These are phyloP conservation scores for Leccinum pallidistipes DNA, from an alignment of 1,284 basidiomycete species.

Conservation along the genomic window DNA sequence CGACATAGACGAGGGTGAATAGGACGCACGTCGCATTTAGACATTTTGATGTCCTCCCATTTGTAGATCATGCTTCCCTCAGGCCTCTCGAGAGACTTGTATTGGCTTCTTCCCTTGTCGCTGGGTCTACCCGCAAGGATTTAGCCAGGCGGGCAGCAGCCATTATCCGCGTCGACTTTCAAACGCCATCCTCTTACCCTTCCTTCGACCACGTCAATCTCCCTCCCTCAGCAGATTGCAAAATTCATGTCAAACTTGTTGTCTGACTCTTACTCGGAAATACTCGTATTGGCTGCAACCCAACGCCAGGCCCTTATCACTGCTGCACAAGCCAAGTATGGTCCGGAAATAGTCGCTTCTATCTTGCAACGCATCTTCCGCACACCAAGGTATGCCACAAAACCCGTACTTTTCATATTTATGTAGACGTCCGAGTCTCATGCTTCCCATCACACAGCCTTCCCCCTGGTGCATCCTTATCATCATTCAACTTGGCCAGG, in stretches of 20 bases:
- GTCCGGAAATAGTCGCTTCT: constrained; percentile 53
- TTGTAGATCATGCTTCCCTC: no score
- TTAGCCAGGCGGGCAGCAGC: constrained; percentile 31
- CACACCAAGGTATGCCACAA: constrained; percentile 55
- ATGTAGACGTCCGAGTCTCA: constrained; percentile 6
- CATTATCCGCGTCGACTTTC: constrained; percentile 73
- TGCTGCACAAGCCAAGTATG: constrained; percentile 75
- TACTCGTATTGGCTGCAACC: constrained; percentile 63
- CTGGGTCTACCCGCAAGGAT: constrained; percentile 16
- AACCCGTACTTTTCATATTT: constrained; percentile 11
- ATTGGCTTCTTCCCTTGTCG: no score
- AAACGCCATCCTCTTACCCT: constrained; percentile 69
- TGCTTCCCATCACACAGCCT: constrained; percentile 45
- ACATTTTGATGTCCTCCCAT: no score
- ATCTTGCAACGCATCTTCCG: constrained; percentile 51
- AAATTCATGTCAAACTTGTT: constrained; percentile 81
- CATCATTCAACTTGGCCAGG: constrained; percentile 70
- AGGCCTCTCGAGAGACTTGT: no score
- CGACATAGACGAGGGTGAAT: no score
- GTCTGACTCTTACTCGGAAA: constrained; percentile 61
- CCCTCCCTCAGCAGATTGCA: constrained; percentile 64
- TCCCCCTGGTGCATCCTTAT: constrained; percentile 54
- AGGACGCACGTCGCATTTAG: no score
- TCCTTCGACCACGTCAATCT: constrained; percentile 81
- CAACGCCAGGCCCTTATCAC: constrained; percentile 73